Evolutionary conservation across 2,329 filamentous ascomycete genomes (phyloP), one percentile per base, ranked within the genome.

Genomic region (Rhynchosporium agropyri): DNA sequence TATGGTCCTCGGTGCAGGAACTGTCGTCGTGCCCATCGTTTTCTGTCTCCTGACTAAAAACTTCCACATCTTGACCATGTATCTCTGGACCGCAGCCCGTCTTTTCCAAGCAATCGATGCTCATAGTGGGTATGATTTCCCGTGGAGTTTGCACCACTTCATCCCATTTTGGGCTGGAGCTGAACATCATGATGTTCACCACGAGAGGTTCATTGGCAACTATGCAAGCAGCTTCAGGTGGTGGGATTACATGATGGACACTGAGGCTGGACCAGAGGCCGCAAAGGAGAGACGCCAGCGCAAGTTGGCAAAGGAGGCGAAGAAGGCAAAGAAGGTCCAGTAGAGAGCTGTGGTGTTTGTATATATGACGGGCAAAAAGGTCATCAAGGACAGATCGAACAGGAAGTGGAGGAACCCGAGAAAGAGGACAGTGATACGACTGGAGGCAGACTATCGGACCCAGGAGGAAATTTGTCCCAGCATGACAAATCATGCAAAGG

Each of bases 181-280:
- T 61, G 88, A 96, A 72, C 94, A 98, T 80, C 95, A 99, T 80
- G 95, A 99, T 74, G 82, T 92, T 50, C 95, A 99, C 80, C 95
- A 99, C 80, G 95, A 99, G 82, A 92, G 92, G 76, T 99, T 99
- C 80, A 92, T 99, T 68, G 95, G 95, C 72, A 99, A 99, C 83
- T 99, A 98, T 77, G 83, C 94, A 58, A 97, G 92, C 75, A 96
- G 91, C 82, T 99, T 99, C 87, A 86, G 94, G 77, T 99, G 95
- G 95, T 99, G 95, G 95, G 95, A 99, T 80, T 96, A 90, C 77
- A 77, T 88, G 71, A 84, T 98, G 70, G 93, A 97, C 78, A 99
- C 95, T 66, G 94, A 99, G 83, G 91, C 91, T 68, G 92, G 91
- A 59, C 86, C 91, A 43, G 94, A 96, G 78, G 91, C 94, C 46